phyloP scores from a whole-genome alignment of 768 basidiomycete genomes.

The Paxillus ammoniavirescens region DNA sequence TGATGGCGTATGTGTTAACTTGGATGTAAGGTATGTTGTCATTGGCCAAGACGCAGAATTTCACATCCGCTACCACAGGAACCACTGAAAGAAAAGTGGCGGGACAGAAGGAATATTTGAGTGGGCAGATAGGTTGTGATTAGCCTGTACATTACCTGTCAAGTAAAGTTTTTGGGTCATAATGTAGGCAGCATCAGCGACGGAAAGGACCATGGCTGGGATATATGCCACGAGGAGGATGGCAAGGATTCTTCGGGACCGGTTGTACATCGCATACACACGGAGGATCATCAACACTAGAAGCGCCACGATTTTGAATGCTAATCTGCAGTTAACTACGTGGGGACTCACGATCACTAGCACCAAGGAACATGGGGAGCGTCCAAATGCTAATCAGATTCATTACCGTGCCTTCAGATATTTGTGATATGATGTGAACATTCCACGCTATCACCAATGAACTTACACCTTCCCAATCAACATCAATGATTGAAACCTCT shows the following conservation, averaged over 20 bases:
- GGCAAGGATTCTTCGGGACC: slow-evolving; percentile 11
- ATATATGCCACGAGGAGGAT: slow-evolving; percentile 10
- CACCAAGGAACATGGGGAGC: slow-evolving; percentile 11
- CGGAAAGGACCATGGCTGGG: slow-evolving; percentile 1
- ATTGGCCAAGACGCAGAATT: not conserved
- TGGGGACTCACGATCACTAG: slow-evolving; percentile 13
- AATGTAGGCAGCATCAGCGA: not conserved
- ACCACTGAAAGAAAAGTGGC: not conserved
- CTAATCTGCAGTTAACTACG: not conserved
- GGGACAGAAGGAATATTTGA: not conserved
- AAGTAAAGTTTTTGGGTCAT: not conserved
- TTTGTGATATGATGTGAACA: not conserved
- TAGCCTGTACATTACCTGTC: not conserved
- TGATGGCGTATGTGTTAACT: slow-evolving; percentile 9
- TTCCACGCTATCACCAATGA: too few species aligned
- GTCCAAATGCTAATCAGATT: not conserved
- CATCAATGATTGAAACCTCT: too few species aligned
- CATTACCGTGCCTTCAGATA: slow-evolving; percentile 5
- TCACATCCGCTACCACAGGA: not conserved
- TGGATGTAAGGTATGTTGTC: too few species aligned
- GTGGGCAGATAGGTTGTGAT: too few species aligned
- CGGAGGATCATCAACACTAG: slow-evolving; percentile 25
- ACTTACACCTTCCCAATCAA: slow-evolving; percentile 12
- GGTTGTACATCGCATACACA: slow-evolving; percentile 23
- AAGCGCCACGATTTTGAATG: not conserved